A percentile compares a stretch with the other conserved stretches of the same genome.
Evolutionary conservation across 306 rosid species (phyloP).

Genomic region (Boehmeria nivea): DNA sequence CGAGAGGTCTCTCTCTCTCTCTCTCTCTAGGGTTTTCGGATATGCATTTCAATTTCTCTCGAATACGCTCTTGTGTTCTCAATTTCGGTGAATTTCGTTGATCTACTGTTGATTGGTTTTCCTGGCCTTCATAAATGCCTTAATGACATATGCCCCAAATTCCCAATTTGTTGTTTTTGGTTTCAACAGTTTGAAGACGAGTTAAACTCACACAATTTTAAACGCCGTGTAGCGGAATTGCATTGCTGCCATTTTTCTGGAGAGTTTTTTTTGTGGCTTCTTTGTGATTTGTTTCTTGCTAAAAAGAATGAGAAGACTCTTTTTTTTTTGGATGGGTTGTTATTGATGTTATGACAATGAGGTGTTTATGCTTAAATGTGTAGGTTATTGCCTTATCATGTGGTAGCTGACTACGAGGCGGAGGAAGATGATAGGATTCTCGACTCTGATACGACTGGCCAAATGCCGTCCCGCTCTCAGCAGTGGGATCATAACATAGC

Average conservation of each 20-base stretch:
- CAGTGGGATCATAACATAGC: constrained; percentile 96
- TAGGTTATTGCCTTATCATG: constrained; percentile 92
- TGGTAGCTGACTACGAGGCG: constrained; percentile 97
- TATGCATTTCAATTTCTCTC: neutral
- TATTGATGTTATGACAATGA: neutral
- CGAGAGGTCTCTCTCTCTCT: constrained; percentile 46
- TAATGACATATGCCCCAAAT: too few relatives aligned
- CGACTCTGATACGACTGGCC: constrained; percentile 90
- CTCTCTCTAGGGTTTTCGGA: neutral
- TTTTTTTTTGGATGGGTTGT: neutral
- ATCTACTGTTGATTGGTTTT: neutral
- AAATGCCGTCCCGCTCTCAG: constrained; percentile 86
- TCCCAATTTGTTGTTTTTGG: too few relatives aligned
- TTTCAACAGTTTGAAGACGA: too few relatives aligned
- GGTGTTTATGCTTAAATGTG: too few relatives aligned
- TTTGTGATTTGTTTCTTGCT: too few relatives aligned
- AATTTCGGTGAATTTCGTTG: neutral
- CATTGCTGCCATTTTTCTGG: too few relatives aligned
- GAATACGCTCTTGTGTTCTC: neutral
- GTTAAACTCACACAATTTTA: too few relatives aligned
- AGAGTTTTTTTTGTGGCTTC: too few relatives aligned
- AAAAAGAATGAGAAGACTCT: neutral
- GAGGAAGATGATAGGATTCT: constrained; percentile 98
- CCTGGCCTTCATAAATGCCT: too few relatives aligned
- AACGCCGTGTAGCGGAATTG: too few relatives aligned